Conservation (phyloP, 169 alveolate species). For the Fabrea salina region DNA sequence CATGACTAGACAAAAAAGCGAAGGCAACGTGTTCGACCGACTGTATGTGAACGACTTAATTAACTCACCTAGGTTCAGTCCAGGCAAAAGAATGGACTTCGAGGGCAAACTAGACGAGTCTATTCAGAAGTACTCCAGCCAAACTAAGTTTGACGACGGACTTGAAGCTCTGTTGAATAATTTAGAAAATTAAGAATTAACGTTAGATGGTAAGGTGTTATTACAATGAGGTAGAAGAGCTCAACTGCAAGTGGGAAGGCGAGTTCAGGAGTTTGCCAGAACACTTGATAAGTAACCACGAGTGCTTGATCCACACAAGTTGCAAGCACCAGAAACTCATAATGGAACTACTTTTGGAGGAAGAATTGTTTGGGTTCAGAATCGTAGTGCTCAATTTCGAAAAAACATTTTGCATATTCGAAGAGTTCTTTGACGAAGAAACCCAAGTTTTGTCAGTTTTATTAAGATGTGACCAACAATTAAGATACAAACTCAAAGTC, state of each 20-base stretch:
- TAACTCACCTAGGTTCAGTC: too few relatives aligned
- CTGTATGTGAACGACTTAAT: too few relatives aligned
- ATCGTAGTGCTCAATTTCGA: neutral
- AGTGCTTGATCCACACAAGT: neutral
- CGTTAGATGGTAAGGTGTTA: neutral
- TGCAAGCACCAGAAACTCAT: neutral
- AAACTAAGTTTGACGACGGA: too few relatives aligned
- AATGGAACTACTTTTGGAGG: neutral
- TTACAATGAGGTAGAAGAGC: neutral
- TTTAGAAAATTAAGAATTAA: neutral
- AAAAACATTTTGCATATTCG: neutral
- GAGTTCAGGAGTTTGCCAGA: neutral
- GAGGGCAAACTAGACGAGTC: too few relatives aligned
- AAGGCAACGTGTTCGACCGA: too few relatives aligned
- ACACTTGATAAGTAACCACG: neutral
- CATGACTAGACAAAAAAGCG: too few relatives aligned
- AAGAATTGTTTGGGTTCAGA: neutral
- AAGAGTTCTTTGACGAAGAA: neutral
- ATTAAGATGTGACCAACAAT: neutral
- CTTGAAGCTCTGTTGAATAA: too few relatives aligned
- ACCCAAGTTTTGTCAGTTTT: neutral
- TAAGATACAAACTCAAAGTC: neutral
- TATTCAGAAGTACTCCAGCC: too few relatives aligned
- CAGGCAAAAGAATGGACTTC: too few relatives aligned
- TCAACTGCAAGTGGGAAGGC: neutral